Conservation (phyloP, 164 flowering plant species). For the Vitis labrusca region DNA sequence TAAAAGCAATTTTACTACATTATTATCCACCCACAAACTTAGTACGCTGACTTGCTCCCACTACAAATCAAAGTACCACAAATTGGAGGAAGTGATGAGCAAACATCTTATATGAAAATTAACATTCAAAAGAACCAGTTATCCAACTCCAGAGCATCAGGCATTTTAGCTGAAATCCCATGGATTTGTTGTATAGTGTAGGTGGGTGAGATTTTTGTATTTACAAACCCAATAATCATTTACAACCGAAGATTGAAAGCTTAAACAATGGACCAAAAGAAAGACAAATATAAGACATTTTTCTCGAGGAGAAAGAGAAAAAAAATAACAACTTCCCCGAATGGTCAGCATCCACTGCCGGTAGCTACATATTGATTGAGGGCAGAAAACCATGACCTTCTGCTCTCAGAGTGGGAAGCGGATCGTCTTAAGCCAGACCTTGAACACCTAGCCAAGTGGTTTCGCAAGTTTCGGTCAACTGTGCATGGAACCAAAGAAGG, state of each 20-base stretch:
- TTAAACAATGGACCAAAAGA: background rate
- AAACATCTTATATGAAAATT: too few species aligned
- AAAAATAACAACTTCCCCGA: background rate
- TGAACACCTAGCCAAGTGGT: conserved; percentile 47
- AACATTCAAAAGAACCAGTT: too few species aligned
- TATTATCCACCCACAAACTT: too few species aligned
- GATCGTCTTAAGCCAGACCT: conserved; percentile 54
- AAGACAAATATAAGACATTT: too few species aligned
- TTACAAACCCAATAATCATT: conserved; percentile 4
- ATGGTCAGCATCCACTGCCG: conserved; percentile 41
- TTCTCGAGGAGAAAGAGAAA: background rate
- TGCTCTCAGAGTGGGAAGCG: conserved; percentile 46
- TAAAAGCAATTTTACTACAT: too few species aligned
- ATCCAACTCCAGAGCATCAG: too few species aligned
- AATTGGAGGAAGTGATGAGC: too few species aligned
- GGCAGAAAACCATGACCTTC: conserved; percentile 67
- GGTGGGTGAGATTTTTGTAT: background rate
- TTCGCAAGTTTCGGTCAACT: conserved; percentile 26
- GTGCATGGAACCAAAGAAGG: conserved; percentile 44
- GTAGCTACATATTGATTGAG: conserved; percentile 52
- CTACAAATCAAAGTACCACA: too few species aligned
- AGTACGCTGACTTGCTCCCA: too few species aligned
- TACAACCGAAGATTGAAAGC: background rate
- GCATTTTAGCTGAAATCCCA: background rate
- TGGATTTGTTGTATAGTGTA: background rate